Evolutionary conservation across 129 eudicot genomes (phyloP), one percentile per base, ranked within the genome.

Genomic region (Silybum marianum): DNA sequence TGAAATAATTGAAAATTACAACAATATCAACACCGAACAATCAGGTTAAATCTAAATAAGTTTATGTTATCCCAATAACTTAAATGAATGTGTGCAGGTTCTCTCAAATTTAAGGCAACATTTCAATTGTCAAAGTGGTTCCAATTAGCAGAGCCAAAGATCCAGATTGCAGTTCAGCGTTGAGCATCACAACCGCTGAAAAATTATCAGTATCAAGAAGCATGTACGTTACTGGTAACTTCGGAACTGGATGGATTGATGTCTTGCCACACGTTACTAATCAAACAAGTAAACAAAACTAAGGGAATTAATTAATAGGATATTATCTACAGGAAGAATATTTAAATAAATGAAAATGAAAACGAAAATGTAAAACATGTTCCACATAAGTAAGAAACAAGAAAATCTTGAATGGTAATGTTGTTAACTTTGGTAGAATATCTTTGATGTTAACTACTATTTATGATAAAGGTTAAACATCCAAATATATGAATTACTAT

Each of bases 51-150:
- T 28, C 44, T 75, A 44, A 81, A 68, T 48, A 73, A 78, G 79
- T 79, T 75, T 78, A 74, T 76, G 84, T 71, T 81, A 82, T 82
- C 80, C 67, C 85, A 74, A 83, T 95, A 91, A 95, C 98, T 73
- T 85, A 88, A 70, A 92, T 95, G 97, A 87, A 86, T 90, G 81
- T 90, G 86, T 95, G 98, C 98, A 95, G 98, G 98, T 92, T 84
- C 69, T 90, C 85, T 87, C 96, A 86, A 82, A 73, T 78, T 36
- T 86, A 86, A 87, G 86, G 95, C 93, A 84, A 84, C 89, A 76
- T 73, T 69, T 76, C 93, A 81, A 72, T 83, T 86, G 74, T 75
- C 86, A 88, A 78, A 78, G 91, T 89, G 89, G 88, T 85, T 81
- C 74, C 92, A 87, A 71, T 82, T 82, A 83, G 98, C 90, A 87